Evolutionary conservation across 2,329 filamentous ascomycete species (phyloP).

Genomic region (Ploettnerulaceae sp.): DNA sequence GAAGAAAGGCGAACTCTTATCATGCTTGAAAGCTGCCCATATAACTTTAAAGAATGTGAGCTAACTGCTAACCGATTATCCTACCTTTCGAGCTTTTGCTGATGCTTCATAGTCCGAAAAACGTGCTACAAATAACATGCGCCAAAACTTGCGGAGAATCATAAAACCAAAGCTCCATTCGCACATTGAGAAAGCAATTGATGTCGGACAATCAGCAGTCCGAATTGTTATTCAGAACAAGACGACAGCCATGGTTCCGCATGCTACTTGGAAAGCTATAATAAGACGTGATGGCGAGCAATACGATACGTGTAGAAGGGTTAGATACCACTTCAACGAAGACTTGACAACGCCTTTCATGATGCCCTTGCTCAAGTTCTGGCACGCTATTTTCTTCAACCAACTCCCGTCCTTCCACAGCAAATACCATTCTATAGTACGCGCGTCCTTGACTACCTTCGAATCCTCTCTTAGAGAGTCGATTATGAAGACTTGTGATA

Average conservation of each 20-base stretch:
- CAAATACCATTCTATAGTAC: not conserved
- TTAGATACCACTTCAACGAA: not conserved
- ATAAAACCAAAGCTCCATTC: not conserved
- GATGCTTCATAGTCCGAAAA: no score
- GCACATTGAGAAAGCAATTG: not conserved
- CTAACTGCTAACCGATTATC: no score
- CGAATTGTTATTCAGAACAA: not conserved
- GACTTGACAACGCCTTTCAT: not conserved
- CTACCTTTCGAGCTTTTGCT: no score
- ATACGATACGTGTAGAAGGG: not conserved
- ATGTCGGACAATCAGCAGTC: not conserved
- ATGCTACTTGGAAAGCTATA: not conserved
- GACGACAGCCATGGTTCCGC: not conserved
- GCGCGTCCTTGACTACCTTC: not conserved
- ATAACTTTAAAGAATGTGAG: not conserved
- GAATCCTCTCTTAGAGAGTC: not conserved
- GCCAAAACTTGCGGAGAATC: not conserved
- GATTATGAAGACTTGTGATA: not conserved
- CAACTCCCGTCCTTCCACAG: not conserved
- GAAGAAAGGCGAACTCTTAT: not conserved
- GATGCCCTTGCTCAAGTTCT: not conserved
- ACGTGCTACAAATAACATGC: not conserved
- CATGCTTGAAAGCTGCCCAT: not conserved
- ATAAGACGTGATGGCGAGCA: not conserved
- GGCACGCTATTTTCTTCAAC: not conserved